Percentiles rank a stretch among this genome's conserved stretches.
These are phyloP conservation scores for Pseudomonodictys pantanalensis DNA, from an alignment of 495 filamentous ascomycete species.

Conservation along the genomic window DNA sequence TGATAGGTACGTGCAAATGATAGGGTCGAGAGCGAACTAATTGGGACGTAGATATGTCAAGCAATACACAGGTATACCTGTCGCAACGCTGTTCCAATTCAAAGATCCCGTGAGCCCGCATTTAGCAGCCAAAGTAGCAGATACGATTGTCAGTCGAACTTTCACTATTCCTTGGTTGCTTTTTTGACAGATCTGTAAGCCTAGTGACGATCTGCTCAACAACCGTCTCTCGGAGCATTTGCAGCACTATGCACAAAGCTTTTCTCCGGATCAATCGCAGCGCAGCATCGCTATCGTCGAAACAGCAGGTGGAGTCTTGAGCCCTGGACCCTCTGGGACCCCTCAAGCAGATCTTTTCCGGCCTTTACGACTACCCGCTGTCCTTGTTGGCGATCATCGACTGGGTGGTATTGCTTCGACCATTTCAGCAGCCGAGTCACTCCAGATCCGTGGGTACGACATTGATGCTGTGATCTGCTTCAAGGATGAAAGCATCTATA, in stretches of 20 bases:
- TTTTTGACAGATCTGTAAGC: constrained; percentile 21
- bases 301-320: constrained; percentile 74
- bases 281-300: constrained; percentile 59
- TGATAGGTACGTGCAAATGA: constrained; percentile 48
- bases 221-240: constrained; percentile 49
- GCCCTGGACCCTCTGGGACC: constrained; percentile 67
- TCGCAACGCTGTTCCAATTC: constrained; percentile 66
- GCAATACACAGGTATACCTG: constrained; percentile 53
- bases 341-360: constrained; percentile 73
- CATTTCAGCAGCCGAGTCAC: constrained; percentile 71
- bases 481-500: constrained; percentile 57
- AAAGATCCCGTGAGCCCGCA: constrained; percentile 70
- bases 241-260: constrained; percentile 43
- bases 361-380: constrained; percentile 65
- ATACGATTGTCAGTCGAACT: constrained; percentile 12
- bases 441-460: constrained; percentile 71
- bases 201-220: constrained; percentile 50
- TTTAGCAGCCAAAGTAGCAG: constrained; percentile 52
- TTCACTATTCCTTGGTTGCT: constrained; percentile 26
- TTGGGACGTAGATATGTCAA: constrained; percentile 53
- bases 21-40: not conserved
- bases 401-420: constrained; percentile 73
- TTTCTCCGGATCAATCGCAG: constrained; percentile 16
- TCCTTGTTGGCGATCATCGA: constrained; percentile 66
- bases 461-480: constrained; percentile 65